A percentile compares a stretch with the other conserved stretches of the same genome.
phyloP scores from a whole-genome alignment of 768 basidiomycete genomes.

The Pulveroboletus frians region DNA sequence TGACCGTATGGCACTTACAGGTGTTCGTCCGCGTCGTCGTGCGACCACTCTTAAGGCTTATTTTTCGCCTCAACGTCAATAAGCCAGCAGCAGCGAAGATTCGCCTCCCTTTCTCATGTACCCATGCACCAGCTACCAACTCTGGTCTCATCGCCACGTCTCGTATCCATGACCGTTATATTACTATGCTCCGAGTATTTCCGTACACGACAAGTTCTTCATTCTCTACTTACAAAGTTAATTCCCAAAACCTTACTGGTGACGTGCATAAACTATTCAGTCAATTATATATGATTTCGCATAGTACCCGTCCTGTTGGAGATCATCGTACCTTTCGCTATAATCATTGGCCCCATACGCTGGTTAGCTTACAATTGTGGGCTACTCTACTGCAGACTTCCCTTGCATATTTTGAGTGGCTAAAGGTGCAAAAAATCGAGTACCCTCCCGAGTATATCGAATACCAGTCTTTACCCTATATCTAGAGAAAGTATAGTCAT shows the following conservation, averaged over 20 bases:
- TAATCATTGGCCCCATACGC: neutral
- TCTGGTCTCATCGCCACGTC: neutral
- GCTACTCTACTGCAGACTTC: neutral
- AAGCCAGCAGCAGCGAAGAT: neutral
- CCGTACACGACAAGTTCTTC: neutral
- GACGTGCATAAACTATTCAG: constrained; percentile 18
- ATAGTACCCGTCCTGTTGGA: neutral
- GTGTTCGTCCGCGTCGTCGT: constrained; percentile 14
- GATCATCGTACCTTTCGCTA: neutral
- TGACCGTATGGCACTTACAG: constrained; percentile 41
- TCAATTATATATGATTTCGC: constrained; percentile 20
- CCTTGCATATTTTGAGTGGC: too few species aligned
- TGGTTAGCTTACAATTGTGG: neutral
- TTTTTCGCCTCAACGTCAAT: constrained; percentile 25
- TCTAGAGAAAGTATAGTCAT: neutral
- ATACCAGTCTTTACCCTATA: neutral
- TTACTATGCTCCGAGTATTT: constrained; percentile 1
- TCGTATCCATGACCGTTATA: neutral
- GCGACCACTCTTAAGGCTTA: constrained; percentile 28
- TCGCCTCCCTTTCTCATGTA: neutral
- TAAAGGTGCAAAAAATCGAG: neutral
- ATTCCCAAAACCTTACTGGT: neutral
- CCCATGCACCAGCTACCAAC: neutral
- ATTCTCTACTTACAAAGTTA: neutral
- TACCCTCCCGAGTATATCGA: neutral